Base-by-base conservation (phyloP, 73 alveolate species). In the Loxodes magnus region DNA sequence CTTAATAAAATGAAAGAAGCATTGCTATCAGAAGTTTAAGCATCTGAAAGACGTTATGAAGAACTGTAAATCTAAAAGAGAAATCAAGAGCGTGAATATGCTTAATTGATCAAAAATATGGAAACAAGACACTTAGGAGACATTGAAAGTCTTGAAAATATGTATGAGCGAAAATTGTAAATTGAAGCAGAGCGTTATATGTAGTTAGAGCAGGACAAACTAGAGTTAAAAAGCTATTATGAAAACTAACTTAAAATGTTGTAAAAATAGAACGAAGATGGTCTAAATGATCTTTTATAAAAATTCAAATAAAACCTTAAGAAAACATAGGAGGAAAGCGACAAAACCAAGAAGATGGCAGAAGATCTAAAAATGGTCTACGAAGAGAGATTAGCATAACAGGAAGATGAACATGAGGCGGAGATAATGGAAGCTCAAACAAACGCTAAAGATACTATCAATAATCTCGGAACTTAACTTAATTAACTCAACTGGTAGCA, bases 161-260 rank as follows among this genome's bases (percentile, higher is more conserved):
- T 86, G 7, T 86, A 81, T 71, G 97, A 86, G 56, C 70, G 75
- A 51, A 86, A 86, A 29, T 67, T 78, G 17, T 71, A 83, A 28
- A 62, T 76, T 31, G 94, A 86, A 46, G 60, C 66, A 49, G 79
- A 77, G 39, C 75, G 77, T 44, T 79, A 66, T 44, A 60, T 72
- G 16, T 52, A 73, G 21, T 67, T 81, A 24, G 97, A 86, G 71
- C 67, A 86, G 46, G 79, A 81, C 35, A 69, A 67, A 41, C 41
- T 58, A 26, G 97, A 86, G 64, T 68, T 68, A 73, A 81, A 82
- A 49, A 54, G 63, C 39, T 51, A 63, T 56, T 74, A 76, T 58
- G 77, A 76, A 56, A 70, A 63, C 7, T 46, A 77, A 49, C 54
- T 77, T 3, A 64, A 67, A 15, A 87, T 66, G 39, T 56, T 76